Evolutionary conservation across 2,329 filamentous ascomycete species (phyloP).

Genomic region (Trichophyton rubrum): DNA sequence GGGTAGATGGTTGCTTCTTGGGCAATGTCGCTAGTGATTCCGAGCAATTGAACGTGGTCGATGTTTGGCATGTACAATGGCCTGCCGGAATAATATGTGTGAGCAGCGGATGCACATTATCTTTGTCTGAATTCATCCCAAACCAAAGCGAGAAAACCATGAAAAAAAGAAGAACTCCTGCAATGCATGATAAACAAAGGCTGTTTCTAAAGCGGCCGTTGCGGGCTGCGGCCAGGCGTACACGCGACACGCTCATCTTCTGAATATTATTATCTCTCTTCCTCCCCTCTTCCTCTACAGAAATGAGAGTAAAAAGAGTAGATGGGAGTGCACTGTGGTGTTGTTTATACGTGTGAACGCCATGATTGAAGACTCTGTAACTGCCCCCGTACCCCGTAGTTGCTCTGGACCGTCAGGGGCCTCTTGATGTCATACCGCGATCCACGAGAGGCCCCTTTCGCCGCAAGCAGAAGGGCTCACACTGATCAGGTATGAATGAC

Average conservation of each 20-base stretch:
- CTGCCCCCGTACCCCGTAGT: background rate
- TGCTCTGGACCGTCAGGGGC: background rate
- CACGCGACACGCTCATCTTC: background rate
- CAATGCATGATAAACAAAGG: background rate
- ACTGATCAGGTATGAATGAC: too few relatives aligned
- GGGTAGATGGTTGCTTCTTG: constrained; percentile 7
- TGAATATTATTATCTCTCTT: background rate
- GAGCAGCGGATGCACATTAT: constrained; percentile 26
- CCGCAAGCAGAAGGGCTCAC: too few relatives aligned
- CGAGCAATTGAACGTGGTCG: constrained; percentile 28
- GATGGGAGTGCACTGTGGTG: background rate
- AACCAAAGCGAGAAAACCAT: constrained; percentile 13
- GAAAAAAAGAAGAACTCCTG: background rate
- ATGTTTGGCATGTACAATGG: constrained; percentile 28
- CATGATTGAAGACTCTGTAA: background rate
- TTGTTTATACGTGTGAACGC: background rate
- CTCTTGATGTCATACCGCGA: too few relatives aligned
- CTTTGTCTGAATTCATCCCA: constrained; percentile 26
- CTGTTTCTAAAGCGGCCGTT: background rate
- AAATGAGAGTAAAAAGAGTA: background rate
- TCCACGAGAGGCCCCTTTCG: too few relatives aligned
- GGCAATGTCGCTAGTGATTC: constrained; percentile 19
- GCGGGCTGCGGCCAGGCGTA: background rate
- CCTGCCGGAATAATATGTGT: constrained; percentile 30
- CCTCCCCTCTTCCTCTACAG: background rate